Evolutionary conservation across 2,329 filamentous ascomycete genomes (phyloP).

Genomic region (Byssochlamys sp.): DNA sequence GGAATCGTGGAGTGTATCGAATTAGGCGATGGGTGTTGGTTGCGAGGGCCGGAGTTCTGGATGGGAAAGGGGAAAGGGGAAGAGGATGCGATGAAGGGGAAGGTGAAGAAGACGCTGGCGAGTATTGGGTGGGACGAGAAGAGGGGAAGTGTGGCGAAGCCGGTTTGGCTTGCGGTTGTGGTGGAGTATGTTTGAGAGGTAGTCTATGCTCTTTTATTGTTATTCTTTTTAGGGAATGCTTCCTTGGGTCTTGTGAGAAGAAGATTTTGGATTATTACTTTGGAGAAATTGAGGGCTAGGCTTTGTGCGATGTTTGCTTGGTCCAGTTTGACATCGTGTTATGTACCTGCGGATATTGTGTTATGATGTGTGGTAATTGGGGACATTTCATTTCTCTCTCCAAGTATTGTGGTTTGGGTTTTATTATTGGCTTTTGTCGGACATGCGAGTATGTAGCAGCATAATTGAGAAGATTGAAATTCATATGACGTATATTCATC

Average conservation of each 20-base stretch:
- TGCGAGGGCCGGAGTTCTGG: conserved; percentile 48
- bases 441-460: too few species aligned
- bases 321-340: too few species aligned
- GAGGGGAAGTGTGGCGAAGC: conserved; percentile 9
- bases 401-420: too few species aligned
- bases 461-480: neutral
- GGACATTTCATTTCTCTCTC: too few species aligned
- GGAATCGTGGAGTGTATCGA: conserved; percentile 50
- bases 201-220: neutral
- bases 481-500: neutral
- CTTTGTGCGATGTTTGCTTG: too few species aligned
- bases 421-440: too few species aligned
- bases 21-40: conserved; percentile 50
- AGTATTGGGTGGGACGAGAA: conserved; percentile 52
- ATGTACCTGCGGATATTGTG: too few species aligned
- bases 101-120: conserved; percentile 41
- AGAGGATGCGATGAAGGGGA: conserved; percentile 29
- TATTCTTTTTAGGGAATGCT: neutral
- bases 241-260: neutral
- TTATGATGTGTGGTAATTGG: too few species aligned
- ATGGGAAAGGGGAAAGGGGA: conserved; percentile 14
- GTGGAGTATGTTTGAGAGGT: neutral
- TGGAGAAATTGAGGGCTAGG: neutral
- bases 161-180: conserved; percentile 14
- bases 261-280: neutral